These are phyloP conservation scores for Stachybotrys elegans DNA, from an alignment of 2,329 filamentous ascomycete genomes.

Conservation along the genomic window DNA sequence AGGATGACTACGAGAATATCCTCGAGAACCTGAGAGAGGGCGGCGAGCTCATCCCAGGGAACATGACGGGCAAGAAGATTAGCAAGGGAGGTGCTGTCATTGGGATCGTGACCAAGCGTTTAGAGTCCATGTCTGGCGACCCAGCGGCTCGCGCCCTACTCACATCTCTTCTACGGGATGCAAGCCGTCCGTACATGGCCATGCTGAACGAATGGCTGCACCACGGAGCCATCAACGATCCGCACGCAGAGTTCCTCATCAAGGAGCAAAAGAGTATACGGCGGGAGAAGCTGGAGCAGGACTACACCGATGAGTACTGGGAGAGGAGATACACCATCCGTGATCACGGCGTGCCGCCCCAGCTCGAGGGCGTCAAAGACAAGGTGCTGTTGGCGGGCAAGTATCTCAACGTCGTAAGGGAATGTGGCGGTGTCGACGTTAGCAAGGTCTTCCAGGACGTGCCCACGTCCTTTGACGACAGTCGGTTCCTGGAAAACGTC, in stretches of 20 bases:
- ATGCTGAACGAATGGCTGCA: conserved; percentile 99
- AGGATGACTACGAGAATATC: conserved; percentile 86
- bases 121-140: conserved; percentile 90
- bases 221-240: conserved; percentile 90
- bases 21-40: conserved; percentile 85
- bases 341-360: conserved; percentile 84
- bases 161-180: conserved; percentile 76
- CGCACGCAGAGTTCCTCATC: conserved; percentile 88
- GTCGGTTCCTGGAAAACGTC: conserved; percentile 89
- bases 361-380: conserved; percentile 84
- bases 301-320: conserved; percentile 99
- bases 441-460: conserved; percentile 83
- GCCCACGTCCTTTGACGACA: conserved; percentile 89
- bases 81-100: conserved; percentile 98
- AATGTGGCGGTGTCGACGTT: conserved; percentile 93
- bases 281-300: conserved; percentile 83
- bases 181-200: conserved; percentile 90
- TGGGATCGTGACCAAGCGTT: conserved; percentile 74
- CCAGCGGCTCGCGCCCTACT: conserved; percentile 79
- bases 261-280: conserved; percentile 95
- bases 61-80: conserved; percentile 80
- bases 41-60: conserved; percentile 72
- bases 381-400: conserved; percentile 95
- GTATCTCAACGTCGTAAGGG: conserved; percentile 94
- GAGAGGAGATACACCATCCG: conserved; percentile 94